Evolutionary conservation across 2,329 filamentous ascomycete species (phyloP).

Genomic region (Monosporascus sp.): DNA sequence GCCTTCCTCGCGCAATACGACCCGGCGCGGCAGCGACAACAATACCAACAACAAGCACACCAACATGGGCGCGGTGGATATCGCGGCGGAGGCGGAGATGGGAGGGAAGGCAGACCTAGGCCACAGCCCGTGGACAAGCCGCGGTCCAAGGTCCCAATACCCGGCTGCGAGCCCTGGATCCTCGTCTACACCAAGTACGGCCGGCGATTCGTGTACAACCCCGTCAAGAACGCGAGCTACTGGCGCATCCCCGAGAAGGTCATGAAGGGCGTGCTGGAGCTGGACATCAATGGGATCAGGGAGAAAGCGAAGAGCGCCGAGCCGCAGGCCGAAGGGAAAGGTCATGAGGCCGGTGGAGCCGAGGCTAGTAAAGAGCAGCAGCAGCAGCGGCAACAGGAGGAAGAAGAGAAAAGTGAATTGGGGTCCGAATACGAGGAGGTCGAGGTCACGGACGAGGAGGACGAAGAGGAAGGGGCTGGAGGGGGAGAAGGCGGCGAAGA

Average conservation of each 20-base stretch:
- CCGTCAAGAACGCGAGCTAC: slow-evolving; percentile 78
- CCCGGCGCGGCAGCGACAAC: slow-evolving; percentile 31
- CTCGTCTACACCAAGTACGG: slow-evolving; percentile 90
- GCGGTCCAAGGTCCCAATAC: slow-evolving; percentile 71
- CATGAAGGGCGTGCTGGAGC: slow-evolving; percentile 66
- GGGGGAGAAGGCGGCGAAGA: slow-evolving; percentile 50
- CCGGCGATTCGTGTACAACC: slow-evolving; percentile 85
- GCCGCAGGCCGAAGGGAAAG: slow-evolving; percentile 19
- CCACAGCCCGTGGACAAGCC: slow-evolving; percentile 75
- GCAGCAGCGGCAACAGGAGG: slow-evolving; percentile 28
- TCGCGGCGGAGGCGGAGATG: slow-evolving; percentile 42
- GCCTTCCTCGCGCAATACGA: slow-evolving; percentile 54
- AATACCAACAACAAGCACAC: slow-evolving; percentile 19
- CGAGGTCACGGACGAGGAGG: slow-evolving; percentile 56
- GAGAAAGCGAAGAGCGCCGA: slow-evolving; percentile 27
- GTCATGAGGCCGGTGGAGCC: slow-evolving; percentile 31
- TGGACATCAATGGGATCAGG: slow-evolving; percentile 68
- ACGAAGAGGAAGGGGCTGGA: slow-evolving; percentile 45
- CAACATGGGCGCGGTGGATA: slow-evolving; percentile 35
- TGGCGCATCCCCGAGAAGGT: slow-evolving; percentile 92
- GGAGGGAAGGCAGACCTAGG: slow-evolving; percentile 53
- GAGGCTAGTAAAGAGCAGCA: slow-evolving; percentile 41
- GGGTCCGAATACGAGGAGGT: slow-evolving; percentile 75
- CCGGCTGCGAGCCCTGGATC: slow-evolving; percentile 79
- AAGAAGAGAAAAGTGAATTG: slow-evolving; percentile 40